Conservation (phyloP, 2,329 filamentous ascomycete genomes). For the Diaporthe sp. region DNA sequence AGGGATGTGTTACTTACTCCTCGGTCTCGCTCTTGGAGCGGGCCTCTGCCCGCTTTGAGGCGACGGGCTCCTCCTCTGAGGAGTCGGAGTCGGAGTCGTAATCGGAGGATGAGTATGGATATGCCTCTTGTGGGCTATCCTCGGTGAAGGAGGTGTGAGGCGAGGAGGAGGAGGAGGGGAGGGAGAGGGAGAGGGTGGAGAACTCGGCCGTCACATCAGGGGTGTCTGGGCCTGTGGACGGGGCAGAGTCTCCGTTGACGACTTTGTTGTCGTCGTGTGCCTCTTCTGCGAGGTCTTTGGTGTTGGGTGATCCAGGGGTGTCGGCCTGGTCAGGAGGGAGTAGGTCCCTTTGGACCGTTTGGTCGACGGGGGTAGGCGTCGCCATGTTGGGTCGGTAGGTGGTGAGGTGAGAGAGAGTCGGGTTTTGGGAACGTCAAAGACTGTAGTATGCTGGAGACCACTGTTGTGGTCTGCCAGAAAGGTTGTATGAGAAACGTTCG, state of each 20-base stretch:
- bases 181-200: not conserved
- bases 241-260: not conserved
- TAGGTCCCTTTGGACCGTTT: slow-evolving; percentile 16
- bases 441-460: not conserved
- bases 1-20: slow-evolving; percentile 12
- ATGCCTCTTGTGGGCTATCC: not conserved
- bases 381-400: not conserved
- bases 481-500: not conserved
- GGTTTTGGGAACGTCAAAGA: not conserved
- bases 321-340: slow-evolving; percentile 4
- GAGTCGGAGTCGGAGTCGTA: not conserved
- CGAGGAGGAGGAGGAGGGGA: not conserved
- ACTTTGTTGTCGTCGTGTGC: not conserved
- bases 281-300: slow-evolving; percentile 6
- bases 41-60: not conserved
- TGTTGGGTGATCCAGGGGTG: slow-evolving; percentile 4
- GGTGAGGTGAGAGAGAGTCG: not conserved
- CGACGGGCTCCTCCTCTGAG: not conserved
- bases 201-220: not conserved
- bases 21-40: not conserved
- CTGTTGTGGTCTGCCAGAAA: not conserved
- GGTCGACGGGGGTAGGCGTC: slow-evolving; percentile 11
- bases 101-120: not conserved
- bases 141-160: not conserved
- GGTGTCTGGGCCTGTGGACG: not conserved